These are phyloP conservation scores for Cercophora samala DNA, from an alignment of 495 filamentous ascomycete species.

Conservation along the genomic window DNA sequence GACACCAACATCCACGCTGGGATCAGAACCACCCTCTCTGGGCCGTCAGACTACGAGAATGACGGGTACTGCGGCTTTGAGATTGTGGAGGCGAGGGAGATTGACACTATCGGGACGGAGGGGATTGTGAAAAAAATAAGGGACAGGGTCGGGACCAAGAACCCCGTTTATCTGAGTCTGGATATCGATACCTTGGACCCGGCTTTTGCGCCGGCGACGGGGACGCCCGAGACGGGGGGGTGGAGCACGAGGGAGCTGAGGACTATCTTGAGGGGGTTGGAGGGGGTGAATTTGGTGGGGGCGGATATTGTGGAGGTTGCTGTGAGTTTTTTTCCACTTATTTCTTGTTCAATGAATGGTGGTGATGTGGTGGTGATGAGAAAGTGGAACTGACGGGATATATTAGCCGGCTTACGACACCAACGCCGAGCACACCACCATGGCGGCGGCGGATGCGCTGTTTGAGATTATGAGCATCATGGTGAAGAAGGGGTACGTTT, in stretches of 20 bases:
- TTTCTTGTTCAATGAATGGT: too few relatives aligned
- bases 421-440: constrained; percentile 78
- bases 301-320: constrained; percentile 83
- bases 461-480: constrained; percentile 87
- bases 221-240: constrained; percentile 71
- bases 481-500: constrained; percentile 56
- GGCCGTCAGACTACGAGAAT: constrained; percentile 68
- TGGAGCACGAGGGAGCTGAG: constrained; percentile 74
- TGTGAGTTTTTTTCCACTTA: constrained; percentile 35
- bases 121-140: constrained; percentile 63
- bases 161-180: constrained; percentile 69
- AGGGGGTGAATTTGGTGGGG: constrained; percentile 67
- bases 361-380: background rate
- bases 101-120: constrained; percentile 63
- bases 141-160: constrained; percentile 57
- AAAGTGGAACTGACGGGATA: background rate
- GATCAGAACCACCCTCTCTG: constrained; percentile 68
- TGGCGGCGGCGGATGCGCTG: constrained; percentile 76
- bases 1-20: constrained; percentile 72
- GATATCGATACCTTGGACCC: constrained; percentile 79
- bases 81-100: constrained; percentile 67
- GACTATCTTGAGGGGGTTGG: constrained; percentile 66
- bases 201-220: constrained; percentile 66
- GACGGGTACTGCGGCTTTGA: constrained; percentile 67
- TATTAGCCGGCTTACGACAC: constrained; percentile 78